phyloP scores from a whole-genome alignment of 768 basidiomycete genomes.

The Pleurotus eryngii region DNA sequence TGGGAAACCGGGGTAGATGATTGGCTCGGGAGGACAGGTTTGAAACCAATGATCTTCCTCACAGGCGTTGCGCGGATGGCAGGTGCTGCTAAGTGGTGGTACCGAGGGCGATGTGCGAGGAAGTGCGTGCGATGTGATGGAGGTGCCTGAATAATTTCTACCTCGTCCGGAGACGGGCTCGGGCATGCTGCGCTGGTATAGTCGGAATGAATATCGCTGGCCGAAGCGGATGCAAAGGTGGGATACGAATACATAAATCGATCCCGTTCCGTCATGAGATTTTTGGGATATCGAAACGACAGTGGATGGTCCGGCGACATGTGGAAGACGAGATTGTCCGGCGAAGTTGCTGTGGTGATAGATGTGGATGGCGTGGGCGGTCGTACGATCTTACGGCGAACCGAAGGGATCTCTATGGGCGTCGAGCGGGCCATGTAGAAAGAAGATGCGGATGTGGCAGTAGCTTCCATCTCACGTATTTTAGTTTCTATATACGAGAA shows the following conservation, averaged over 20 bases:
- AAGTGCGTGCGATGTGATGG: background rate
- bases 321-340: constrained; percentile 16
- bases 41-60: constrained; percentile 19
- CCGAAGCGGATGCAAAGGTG: constrained; percentile 16
- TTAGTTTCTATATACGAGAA: constrained; percentile 1
- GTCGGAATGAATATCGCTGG: constrained; percentile 9
- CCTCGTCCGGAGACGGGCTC: constrained; percentile 5
- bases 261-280: constrained; percentile 24
- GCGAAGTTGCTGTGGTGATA: constrained; percentile 54
- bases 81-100: constrained; percentile 1
- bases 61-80: constrained; percentile 14
- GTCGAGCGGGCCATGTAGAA: constrained; percentile 19
- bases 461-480: constrained; percentile 1
- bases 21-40: constrained; percentile 12
- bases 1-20: constrained; percentile 6
- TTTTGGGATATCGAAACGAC: constrained; percentile 9
- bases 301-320: constrained; percentile 12
- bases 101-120: background rate
- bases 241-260: constrained; percentile 41
- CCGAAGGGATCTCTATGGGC: constrained; percentile 45
- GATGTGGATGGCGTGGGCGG: constrained; percentile 39
- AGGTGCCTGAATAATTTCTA: background rate
- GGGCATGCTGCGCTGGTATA: constrained; percentile 9
- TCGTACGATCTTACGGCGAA: constrained; percentile 23
- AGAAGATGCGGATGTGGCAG: background rate